Conservation (phyloP, 108 stramenopile species). For the Fragilaria crotonensis region DNA sequence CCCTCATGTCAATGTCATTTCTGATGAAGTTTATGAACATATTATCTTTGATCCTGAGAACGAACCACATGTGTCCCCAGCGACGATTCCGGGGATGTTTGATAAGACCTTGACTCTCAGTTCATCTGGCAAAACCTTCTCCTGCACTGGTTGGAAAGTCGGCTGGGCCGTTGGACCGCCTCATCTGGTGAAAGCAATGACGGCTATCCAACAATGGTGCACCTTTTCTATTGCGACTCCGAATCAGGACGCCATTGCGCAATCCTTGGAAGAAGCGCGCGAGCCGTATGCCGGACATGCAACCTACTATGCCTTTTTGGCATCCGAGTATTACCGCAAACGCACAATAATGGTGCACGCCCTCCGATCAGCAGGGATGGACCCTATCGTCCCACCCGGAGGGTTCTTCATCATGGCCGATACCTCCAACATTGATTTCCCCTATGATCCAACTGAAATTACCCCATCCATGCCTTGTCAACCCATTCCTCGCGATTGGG, state of each 20-base stretch:
- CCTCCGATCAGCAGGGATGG: slow-evolving; percentile 57
- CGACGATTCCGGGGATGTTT: slow-evolving; percentile 61
- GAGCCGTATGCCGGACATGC: slow-evolving; percentile 54
- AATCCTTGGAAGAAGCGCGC: slow-evolving; percentile 39
- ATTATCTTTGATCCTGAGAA: slow-evolving; percentile 60
- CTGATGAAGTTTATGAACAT: slow-evolving; percentile 87
- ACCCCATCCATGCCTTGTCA: slow-evolving; percentile 25
- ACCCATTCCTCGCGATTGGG: slow-evolving; percentile 70
- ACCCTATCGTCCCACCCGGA: slow-evolving; percentile 64
- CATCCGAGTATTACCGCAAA: slow-evolving; percentile 50
- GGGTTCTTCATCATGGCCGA: slow-evolving; percentile 91
- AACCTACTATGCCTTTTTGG: slow-evolving; percentile 63
- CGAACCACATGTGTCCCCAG: slow-evolving; percentile 55
- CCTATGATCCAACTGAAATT: slow-evolving; percentile 34
- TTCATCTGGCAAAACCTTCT: slow-evolving; percentile 87
- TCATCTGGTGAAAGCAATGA: slow-evolving; percentile 51
- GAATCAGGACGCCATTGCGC: slow-evolving; percentile 77
- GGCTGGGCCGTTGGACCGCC: slow-evolving; percentile 79
- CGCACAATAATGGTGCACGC: slow-evolving; percentile 38
- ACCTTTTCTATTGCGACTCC: slow-evolving; percentile 82
- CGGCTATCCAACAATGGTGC: slow-evolving; percentile 60
- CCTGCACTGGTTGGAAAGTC: slow-evolving; percentile 85
- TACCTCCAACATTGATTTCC: slow-evolving; percentile 42
- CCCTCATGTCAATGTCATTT: slow-evolving; percentile 67
- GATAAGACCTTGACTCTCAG: slow-evolving; percentile 77